Conservation (phyloP, 2,329 filamentous ascomycete species). For the Polytolypa hystricis region DNA sequence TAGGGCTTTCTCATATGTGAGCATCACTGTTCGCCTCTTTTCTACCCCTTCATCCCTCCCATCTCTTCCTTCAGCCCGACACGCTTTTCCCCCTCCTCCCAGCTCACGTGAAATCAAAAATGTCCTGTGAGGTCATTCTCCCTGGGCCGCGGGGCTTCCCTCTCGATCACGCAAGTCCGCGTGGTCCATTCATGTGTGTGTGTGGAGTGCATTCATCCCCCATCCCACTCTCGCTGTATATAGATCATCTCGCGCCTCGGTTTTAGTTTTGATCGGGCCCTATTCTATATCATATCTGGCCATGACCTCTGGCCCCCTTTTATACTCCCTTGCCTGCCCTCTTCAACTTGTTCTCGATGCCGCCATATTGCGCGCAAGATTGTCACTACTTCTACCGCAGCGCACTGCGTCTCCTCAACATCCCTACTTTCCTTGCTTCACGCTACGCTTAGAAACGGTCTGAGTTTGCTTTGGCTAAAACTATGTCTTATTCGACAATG, state of each 20-base stretch:
- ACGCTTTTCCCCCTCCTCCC: not conserved
- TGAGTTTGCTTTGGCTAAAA: slow-evolving; percentile 15
- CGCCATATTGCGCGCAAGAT: slow-evolving; percentile 70
- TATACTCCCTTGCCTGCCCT: slow-evolving; percentile 11
- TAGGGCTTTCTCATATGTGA: slow-evolving; percentile 4
- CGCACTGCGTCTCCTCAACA: slow-evolving; percentile 72
- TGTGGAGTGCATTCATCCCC: too few relatives aligned
- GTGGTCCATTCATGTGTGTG: too few relatives aligned
- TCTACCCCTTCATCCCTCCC: slow-evolving; percentile 4
- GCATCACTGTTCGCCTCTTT: slow-evolving; percentile 4
- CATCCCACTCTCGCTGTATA: too few relatives aligned
- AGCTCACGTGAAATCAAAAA: too few relatives aligned
- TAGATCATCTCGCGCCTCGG: too few relatives aligned
- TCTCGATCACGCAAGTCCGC: too few relatives aligned
- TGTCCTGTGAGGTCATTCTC: slow-evolving; percentile 3
- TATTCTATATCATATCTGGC: slow-evolving; percentile 5
- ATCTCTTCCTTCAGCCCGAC: slow-evolving; percentile 3
- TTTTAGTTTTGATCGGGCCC: too few relatives aligned
- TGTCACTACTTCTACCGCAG: slow-evolving; percentile 92
- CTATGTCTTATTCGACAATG: slow-evolving; percentile 49
- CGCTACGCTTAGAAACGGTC: slow-evolving; percentile 50
- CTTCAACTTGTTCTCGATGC: slow-evolving; percentile 48
- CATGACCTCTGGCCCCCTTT: slow-evolving; percentile 4
- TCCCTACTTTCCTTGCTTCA: slow-evolving; percentile 67
- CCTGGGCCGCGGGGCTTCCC: slow-evolving; percentile 1